Percentiles rank a stretch among this genome's conserved stretches.
These are phyloP conservation scores for Colletotrichum spaethianum DNA, from an alignment of 2,329 filamentous ascomycete genomes.

Conservation along the genomic window DNA sequence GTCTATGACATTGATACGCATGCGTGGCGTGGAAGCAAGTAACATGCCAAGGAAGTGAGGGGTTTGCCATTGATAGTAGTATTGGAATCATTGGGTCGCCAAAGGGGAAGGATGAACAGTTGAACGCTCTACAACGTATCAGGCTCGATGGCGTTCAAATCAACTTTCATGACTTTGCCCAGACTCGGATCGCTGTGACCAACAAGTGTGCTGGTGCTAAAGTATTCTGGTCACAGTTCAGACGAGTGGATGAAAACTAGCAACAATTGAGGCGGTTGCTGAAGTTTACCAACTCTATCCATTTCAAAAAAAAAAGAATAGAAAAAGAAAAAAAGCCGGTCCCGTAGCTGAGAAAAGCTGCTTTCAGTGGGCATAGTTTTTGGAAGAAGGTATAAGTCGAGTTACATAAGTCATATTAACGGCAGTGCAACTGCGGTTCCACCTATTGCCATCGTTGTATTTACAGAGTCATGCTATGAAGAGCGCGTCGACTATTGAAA, in stretches of 20 bases:
- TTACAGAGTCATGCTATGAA: too few relatives aligned
- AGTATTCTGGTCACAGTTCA: not conserved
- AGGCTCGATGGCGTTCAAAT: conserved; percentile 5
- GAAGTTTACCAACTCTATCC: too few relatives aligned
- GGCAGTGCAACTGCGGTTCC: too few relatives aligned
- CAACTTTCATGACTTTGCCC: conserved; percentile 29
- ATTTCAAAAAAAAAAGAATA: too few relatives aligned
- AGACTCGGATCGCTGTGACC: conserved; percentile 3
- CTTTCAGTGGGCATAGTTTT: too few relatives aligned
- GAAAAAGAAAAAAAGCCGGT: too few relatives aligned
- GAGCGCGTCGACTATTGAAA: not conserved
- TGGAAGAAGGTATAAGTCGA: too few relatives aligned
- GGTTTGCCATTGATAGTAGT: conserved; percentile 1
- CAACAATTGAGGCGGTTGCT: too few relatives aligned
- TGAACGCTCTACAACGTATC: conserved; percentile 1
- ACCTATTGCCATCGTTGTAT: too few relatives aligned
- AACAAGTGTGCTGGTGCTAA: conserved; percentile 6
- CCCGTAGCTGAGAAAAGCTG: too few relatives aligned
- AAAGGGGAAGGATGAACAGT: not conserved
- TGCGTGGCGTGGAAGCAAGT: conserved; percentile 12
- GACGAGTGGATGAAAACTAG: too few relatives aligned
- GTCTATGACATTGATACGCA: conserved; percentile 11
- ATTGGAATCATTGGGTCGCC: conserved; percentile 20
- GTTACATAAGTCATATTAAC: too few relatives aligned
- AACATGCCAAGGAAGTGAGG: not conserved